A percentile compares a stretch with the other conserved stretches of the same genome.
Evolutionary conservation across 1,284 basidiomycete genomes (phyloP).

Genomic region (Trichosporon asahii): DNA sequence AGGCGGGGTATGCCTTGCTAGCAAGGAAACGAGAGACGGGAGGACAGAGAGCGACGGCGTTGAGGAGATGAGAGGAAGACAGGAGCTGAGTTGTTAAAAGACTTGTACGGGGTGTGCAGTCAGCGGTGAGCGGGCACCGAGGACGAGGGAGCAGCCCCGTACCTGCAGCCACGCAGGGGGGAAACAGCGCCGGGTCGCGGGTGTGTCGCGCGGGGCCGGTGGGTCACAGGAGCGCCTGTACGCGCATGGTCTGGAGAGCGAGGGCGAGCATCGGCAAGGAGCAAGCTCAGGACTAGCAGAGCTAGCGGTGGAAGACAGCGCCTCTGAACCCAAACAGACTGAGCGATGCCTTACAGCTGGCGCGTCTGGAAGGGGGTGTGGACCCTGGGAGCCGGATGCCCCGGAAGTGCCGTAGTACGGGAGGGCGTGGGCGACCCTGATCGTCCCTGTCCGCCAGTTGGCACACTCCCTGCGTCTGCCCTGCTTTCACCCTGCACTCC

Average conservation of each 20-base stretch:
- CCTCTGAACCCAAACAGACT: conserved; percentile 6
- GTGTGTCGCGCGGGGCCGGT: neutral
- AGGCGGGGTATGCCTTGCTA: conserved; percentile 2
- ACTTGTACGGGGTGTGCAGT: neutral
- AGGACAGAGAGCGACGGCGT: neutral
- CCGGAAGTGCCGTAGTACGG: conserved; percentile 7
- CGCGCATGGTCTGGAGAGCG: neutral
- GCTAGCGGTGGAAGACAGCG: neutral
- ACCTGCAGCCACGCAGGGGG: neutral
- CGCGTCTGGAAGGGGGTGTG: neutral
- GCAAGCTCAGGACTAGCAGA: conserved; percentile 2
- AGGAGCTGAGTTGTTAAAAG: neutral
- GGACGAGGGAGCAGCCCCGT: neutral
- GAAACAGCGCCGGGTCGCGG: neutral
- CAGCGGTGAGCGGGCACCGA: neutral
- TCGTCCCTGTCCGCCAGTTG: neutral
- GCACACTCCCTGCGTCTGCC: neutral
- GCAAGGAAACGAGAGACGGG: neutral
- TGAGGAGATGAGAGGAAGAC: conserved; percentile 1
- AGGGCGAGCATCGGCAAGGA: neutral
- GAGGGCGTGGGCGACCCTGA: neutral
- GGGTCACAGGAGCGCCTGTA: neutral
- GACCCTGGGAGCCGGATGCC: neutral
- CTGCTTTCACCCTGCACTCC: neutral
- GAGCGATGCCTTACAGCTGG: neutral